Evolutionary conservation across 2,329 filamentous ascomycete species (phyloP).

Genomic region (Geoglossum cookeanum): DNA sequence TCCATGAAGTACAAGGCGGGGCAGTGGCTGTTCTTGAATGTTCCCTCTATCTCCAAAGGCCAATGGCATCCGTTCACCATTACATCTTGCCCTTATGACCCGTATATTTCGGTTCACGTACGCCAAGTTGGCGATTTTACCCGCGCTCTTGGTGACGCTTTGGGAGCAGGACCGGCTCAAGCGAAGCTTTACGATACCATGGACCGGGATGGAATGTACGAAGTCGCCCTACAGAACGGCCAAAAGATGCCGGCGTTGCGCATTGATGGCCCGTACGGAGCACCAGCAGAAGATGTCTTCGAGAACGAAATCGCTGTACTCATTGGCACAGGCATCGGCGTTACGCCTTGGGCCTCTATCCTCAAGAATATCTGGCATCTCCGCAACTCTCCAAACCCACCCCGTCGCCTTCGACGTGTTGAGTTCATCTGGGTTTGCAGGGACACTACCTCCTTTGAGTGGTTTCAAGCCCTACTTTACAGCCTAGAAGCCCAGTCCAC

Average conservation of each 20-base stretch:
- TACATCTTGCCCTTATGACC: slow-evolving; percentile 90
- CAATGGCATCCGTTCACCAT: slow-evolving; percentile 99
- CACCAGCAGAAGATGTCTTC: slow-evolving; percentile 93
- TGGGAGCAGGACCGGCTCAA: slow-evolving; percentile 80
- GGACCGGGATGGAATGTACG: slow-evolving; percentile 92
- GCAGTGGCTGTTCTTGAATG: slow-evolving; percentile 93
- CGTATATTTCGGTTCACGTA: slow-evolving; percentile 85
- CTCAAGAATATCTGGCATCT: slow-evolving; percentile 98
- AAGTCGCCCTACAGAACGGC: slow-evolving; percentile 83
- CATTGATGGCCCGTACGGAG: slow-evolving; percentile 90
- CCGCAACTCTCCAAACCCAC: slow-evolving; percentile 74
- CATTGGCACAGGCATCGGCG: slow-evolving; percentile 72
- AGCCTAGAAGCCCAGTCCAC: slow-evolving; percentile 76
- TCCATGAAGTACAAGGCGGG: slow-evolving; percentile 97
- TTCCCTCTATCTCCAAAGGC: slow-evolving; percentile 68
- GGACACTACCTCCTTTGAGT: slow-evolving; percentile 89
- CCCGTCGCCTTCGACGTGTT: slow-evolving; percentile 72
- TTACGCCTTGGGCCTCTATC: slow-evolving; percentile 72
- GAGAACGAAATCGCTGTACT: slow-evolving; percentile 77
- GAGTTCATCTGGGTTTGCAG: slow-evolving; percentile 99
- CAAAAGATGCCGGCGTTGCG: slow-evolving; percentile 79
- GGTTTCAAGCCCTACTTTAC: slow-evolving; percentile 89
- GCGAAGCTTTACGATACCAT: slow-evolving; percentile 77
- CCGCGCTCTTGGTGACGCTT: slow-evolving; percentile 72
- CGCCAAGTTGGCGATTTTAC: slow-evolving; percentile 97